Conservation (phyloP, 306 rosid genomes). For the Gastrolobium villosum region DNA sequence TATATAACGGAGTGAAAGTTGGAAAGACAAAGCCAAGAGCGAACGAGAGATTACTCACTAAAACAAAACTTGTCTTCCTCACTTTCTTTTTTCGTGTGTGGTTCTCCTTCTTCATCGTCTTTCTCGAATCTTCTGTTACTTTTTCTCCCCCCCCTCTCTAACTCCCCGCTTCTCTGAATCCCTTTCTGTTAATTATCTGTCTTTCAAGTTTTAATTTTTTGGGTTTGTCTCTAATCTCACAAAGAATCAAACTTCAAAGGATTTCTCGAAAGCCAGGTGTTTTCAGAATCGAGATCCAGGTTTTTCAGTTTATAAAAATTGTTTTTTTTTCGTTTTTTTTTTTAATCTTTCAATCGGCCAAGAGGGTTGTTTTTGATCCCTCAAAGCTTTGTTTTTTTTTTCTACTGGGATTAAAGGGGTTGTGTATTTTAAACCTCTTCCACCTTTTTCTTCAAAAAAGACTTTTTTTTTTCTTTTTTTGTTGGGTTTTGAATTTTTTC, state of each 20-base stretch:
- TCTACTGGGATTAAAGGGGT: slow-evolving; percentile 60
- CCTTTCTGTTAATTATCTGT: slow-evolving; percentile 99
- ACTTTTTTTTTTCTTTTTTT: background rate
- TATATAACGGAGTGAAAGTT: slow-evolving; percentile 47
- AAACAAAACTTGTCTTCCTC: background rate
- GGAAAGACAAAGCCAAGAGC: slow-evolving; percentile 52
- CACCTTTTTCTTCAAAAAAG: slow-evolving; percentile 40
- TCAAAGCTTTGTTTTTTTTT: slow-evolving; percentile 46
- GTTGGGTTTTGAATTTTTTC: slow-evolving; percentile 25
- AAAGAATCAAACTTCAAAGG: slow-evolving; percentile 68
- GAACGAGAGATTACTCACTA: slow-evolving; percentile 61
- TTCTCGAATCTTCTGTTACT: slow-evolving; percentile 1
- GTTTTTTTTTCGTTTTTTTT: background rate
- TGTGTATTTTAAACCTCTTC: slow-evolving; percentile 85
- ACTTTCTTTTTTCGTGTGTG: background rate
- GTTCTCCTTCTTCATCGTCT: background rate
- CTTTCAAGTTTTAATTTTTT: slow-evolving; percentile 76
- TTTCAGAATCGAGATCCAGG: slow-evolving; percentile 99
- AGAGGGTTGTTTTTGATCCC: slow-evolving; percentile 90
- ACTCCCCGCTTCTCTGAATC: slow-evolving; percentile 96
- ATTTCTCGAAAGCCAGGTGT: slow-evolving; percentile 84
- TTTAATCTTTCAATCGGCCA: slow-evolving; percentile 47
- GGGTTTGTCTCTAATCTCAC: slow-evolving; percentile 68
- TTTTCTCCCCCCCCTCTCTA: slow-evolving; percentile 60
- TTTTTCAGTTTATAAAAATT: slow-evolving; percentile 6